Evolutionary conservation across 1,284 basidiomycete genomes (phyloP), one percentile per base, ranked within the genome.

Genomic region (Leccinum fuscescens): DNA sequence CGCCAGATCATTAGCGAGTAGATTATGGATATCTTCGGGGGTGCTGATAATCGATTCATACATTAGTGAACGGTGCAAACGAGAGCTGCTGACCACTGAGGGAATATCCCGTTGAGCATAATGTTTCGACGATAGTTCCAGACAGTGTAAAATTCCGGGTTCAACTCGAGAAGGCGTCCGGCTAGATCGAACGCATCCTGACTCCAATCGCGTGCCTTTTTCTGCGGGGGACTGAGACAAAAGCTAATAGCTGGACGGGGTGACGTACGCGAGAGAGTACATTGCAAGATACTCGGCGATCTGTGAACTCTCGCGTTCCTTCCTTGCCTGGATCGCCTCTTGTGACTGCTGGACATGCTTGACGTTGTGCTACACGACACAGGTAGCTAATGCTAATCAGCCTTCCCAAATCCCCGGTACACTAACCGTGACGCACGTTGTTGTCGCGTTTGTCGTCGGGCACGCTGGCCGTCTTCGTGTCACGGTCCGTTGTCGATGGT

Each of bases 51-150:
- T 48, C 37, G 31, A 57, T 57, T 58, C 65, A 17, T 27, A 64
- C 46, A 46, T 55, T 1, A 58, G 51, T n/a, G n/a, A 29, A 46
- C 54, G 29, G 17, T 6, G 54, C 1, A 5, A 33, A 8, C 11
- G 20, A 54, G 33, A 37, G 24, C 4, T 17, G 27, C 52, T 56
- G 63, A 93, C 92, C 83, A 84, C 14, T 74, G 66, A 11, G 83
- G 82, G 69, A 96, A 93, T 46, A 93, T 76, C 4, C 88, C 89
- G 20, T 85, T 76, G 33, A 88, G 72, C 17, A 96, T 76, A 64
- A 96, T 93, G 54, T 84, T 79, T 31, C 94, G 81, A 49, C 95
- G 82, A 74, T 94, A 95, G 75, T 96, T 96, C 95, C 95, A 97
- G 51, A 93, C 78, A 1, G 94, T 94, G 74, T 96, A 96, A 72